Evolutionary conservation across 2,329 filamentous ascomycete genomes (phyloP), one percentile per base, ranked within the genome.

Genomic region (Fusarium tanahbumbuense): DNA sequence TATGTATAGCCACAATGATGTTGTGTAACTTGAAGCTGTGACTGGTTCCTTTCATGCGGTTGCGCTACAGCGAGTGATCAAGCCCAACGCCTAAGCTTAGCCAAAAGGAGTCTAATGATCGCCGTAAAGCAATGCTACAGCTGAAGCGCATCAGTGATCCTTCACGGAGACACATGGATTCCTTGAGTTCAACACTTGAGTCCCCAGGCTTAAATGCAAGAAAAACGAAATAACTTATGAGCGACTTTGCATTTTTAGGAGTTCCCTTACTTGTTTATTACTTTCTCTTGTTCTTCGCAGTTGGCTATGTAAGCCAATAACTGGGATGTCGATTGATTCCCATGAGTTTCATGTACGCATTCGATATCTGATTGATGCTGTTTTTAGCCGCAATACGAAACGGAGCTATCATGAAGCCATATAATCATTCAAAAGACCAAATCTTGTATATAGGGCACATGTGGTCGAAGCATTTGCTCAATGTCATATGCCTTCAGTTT

Each of bases 41-140:
- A 61, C 55, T 65, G 59, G 48, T 71, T 61, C 68, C 52, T 30
- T 68, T 55, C 34, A 55, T 57, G 59, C 48, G 48, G 44, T 48
- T 37, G 63, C 25, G 48, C 47, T 67, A 27, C 9, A 45, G n/a
- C 20, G 28, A 18, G 30, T 40, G 12, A 22, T 27, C 16, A 20
- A 28, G 13, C 52, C 59, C 58, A 57, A 47, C 42, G 50, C 54
- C 55, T 64, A 52, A 47, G 32, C 37, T 41, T 68, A 54, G 47
- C 55, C 49, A 20, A 41, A 68, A 60, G 22, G 40, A 55, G 59
- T 37, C 40, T 52, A 20, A 52, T 20, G 9, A 28, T 53, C 22
- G n/a, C 23, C 13, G 7, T 22, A 11, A 7, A n/a, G 22, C 11
- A 18, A 27, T 15, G 13, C 8, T 15, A 15, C 25, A 40, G 32